Evolutionary conservation across 2,329 filamentous ascomycete species (phyloP).

Genomic region (Fusarium sp.): DNA sequence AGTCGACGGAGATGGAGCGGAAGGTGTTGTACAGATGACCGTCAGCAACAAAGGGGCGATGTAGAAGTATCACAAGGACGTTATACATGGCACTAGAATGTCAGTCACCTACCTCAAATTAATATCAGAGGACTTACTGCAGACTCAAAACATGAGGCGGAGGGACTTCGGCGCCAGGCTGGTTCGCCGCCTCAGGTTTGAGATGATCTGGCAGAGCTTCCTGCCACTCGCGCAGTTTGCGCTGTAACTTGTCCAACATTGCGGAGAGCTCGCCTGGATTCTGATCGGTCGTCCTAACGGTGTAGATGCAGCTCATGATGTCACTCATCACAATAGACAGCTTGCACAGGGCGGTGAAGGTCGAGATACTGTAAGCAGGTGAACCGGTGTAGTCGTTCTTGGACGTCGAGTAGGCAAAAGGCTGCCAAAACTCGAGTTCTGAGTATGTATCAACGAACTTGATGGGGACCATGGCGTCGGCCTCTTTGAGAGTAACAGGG

Average conservation of each 20-base stretch:
- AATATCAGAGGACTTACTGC: constrained; percentile 34
- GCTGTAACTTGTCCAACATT: constrained; percentile 55
- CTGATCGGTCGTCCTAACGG: constrained; percentile 55
- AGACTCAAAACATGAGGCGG: constrained; percentile 61
- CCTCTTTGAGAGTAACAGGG: constrained; percentile 61
- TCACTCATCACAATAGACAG: constrained; percentile 53
- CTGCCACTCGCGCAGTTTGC: constrained; percentile 58
- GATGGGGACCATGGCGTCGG: constrained; percentile 60
- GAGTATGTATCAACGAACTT: constrained; percentile 63
- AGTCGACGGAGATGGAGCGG: constrained; percentile 56
- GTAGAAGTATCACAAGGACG: constrained; percentile 64
- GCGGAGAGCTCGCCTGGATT: constrained; percentile 52
- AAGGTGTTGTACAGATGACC: constrained; percentile 61
- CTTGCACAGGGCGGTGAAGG: constrained; percentile 41
- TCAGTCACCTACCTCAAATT: background rate
- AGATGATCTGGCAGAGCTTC: constrained; percentile 58
- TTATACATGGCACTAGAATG: constrained; percentile 60
- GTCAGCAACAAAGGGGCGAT: constrained; percentile 65
- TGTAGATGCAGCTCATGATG: constrained; percentile 60
- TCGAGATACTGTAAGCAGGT: constrained; percentile 40
- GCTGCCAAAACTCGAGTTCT: constrained; percentile 65
- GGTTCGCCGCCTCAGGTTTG: constrained; percentile 51
- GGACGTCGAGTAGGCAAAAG: constrained; percentile 50
- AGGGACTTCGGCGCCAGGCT: constrained; percentile 41
- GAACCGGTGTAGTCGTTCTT: constrained; percentile 45